Conservation (phyloP, 148 eudicot genomes). For the Fagopyrum esculentum region DNA sequence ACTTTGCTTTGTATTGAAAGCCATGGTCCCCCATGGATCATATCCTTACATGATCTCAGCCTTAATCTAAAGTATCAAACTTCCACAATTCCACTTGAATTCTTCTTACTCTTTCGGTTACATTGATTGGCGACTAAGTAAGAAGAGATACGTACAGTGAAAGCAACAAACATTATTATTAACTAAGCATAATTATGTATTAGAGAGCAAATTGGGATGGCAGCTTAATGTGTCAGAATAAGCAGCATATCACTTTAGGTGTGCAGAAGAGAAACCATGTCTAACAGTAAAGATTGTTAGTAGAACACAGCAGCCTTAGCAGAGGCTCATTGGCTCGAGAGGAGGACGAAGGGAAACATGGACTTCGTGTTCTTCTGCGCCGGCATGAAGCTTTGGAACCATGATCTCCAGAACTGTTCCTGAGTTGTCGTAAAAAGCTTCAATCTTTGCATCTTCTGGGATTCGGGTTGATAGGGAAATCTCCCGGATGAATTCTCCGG, state of each 20-base stretch:
- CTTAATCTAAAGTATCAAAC: no score
- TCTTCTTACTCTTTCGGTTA: no score
- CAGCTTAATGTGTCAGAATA: not conserved
- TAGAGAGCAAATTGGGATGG: not conserved
- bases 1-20: not conserved
- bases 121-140: no score
- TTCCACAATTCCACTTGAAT: no score
- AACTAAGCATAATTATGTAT: not conserved
- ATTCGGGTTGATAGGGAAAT: slow-evolving; percentile 40
- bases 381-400: slow-evolving; percentile 47
- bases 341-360: slow-evolving; percentile 45
- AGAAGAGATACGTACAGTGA: no score
- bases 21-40: not conserved
- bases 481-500: slow-evolving; percentile 51
- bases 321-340: slow-evolving; percentile 21
- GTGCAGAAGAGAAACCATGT: not conserved
- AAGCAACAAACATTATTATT: no score
- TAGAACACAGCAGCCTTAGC: slow-evolving; percentile 7
- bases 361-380: slow-evolving; percentile 56
- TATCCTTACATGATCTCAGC: not conserved
- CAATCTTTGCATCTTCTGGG: slow-evolving; percentile 53
- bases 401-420: slow-evolving; percentile 51
- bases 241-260: not conserved
- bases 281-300: slow-evolving; percentile 5
- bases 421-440: slow-evolving; percentile 46